Conservation (phyloP, 2,329 filamentous ascomycete genomes). For the Aureobasidium sp. region DNA sequence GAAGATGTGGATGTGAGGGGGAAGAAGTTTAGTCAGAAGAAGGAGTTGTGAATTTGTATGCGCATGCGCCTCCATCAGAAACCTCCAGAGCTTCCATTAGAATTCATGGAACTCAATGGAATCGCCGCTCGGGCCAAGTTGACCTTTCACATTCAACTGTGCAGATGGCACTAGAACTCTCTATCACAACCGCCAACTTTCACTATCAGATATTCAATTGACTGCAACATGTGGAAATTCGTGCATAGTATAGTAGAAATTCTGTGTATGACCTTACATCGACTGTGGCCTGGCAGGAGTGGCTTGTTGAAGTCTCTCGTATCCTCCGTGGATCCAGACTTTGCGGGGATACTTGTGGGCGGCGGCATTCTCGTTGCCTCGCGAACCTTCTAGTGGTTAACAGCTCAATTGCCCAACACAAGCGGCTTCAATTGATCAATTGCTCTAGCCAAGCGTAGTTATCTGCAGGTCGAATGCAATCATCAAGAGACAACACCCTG, state of each 20-base stretch:
- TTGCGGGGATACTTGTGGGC: background rate
- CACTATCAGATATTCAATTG: background rate
- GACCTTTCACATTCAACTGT: background rate
- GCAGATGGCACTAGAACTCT: background rate
- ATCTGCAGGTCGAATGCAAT: too few species aligned
- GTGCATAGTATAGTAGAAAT: background rate
- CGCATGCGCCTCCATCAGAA: background rate
- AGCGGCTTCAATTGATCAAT: background rate
- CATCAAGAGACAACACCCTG: too few species aligned
- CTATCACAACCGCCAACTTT: background rate
- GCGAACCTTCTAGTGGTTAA: background rate
- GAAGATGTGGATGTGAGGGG: slow-evolving; percentile 1
- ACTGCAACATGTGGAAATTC: background rate
- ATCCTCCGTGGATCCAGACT: slow-evolving; percentile 2
- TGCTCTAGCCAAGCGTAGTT: too few species aligned
- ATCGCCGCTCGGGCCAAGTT: background rate
- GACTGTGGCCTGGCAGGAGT: background rate
- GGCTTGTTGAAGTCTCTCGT: background rate
- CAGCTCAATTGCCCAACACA: background rate
- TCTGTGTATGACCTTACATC: background rate
- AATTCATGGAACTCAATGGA: background rate
- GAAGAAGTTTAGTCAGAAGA: background rate
- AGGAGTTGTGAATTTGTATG: slow-evolving; percentile 9
- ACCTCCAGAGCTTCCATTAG: too few species aligned
- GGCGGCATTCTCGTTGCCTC: slow-evolving; percentile 1